These are phyloP conservation scores for Acacia concinna DNA, from an alignment of 331 rosid genomes.

Conservation along the genomic window DNA sequence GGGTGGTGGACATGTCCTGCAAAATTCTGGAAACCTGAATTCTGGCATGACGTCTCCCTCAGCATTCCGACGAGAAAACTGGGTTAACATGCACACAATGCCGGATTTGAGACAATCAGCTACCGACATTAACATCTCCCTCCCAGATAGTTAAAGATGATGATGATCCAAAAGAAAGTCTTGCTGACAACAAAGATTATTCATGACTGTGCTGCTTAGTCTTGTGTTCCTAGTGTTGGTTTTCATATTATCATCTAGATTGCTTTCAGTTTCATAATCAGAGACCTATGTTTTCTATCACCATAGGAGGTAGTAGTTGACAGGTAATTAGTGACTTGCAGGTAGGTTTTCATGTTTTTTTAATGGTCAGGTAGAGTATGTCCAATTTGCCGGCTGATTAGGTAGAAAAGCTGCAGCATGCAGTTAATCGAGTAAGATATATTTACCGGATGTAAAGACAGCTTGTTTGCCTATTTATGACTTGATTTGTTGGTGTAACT, in stretches of 20 bases:
- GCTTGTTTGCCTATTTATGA: slow-evolving; percentile 41
- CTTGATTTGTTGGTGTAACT: slow-evolving; percentile 35
- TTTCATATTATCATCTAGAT: slow-evolving; percentile 30
- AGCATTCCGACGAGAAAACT: slow-evolving; percentile 66
- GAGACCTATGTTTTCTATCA: slow-evolving; percentile 21
- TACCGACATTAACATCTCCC: slow-evolving; percentile 79
- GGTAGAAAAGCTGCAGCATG: slow-evolving; percentile 46
- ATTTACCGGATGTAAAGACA: slow-evolving; percentile 50
- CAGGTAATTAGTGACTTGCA: slow-evolving; percentile 33
- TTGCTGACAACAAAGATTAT: slow-evolving; percentile 41
- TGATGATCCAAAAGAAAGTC: neutral
- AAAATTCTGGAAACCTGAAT: slow-evolving; percentile 45
- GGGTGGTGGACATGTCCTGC: slow-evolving; percentile 49
- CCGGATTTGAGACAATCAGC: slow-evolving; percentile 65
- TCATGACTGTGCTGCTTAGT: slow-evolving; percentile 31
- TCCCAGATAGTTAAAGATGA: slow-evolving; percentile 56
- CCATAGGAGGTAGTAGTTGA: slow-evolving; percentile 43
- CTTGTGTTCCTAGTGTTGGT: slow-evolving; percentile 32
- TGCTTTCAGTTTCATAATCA: slow-evolving; percentile 12
- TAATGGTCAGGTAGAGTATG: slow-evolving; percentile 39
- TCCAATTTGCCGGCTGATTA: slow-evolving; percentile 61
- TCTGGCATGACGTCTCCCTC: slow-evolving; percentile 43
- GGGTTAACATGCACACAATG: slow-evolving; percentile 67
- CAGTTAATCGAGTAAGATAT: slow-evolving; percentile 45
- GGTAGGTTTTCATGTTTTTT: slow-evolving; percentile 33